Base-by-base conservation (phyloP, 345 rosid species). In the Durio zibethinus region DNA sequence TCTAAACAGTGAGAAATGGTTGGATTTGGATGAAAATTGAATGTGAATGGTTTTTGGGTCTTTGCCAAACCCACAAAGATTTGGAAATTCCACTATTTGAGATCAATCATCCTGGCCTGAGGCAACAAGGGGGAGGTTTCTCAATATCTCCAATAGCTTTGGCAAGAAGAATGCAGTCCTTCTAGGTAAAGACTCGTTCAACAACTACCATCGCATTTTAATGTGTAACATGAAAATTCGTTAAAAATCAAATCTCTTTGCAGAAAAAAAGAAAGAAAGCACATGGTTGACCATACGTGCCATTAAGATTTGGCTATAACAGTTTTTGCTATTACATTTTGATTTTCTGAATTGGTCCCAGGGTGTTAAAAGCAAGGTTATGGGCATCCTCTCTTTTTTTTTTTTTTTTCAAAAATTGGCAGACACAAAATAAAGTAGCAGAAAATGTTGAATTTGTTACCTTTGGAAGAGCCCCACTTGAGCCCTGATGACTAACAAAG, bases 21-120 rank as follows among this genome's bases (percentile, higher is more conserved):
- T 57, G 62, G 14, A 57, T 57, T n/a, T 8, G 43, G 15, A 43
- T 43, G 48, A 25, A 0, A 57, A 23, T 21, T 57, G 31, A 57
- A 25, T 57, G 1, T 53, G 31, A 57, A 23, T 57, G 10, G 62
- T 0, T 23, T 23, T 57, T 57, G 62, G 31, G 5, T 25, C 25
- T 57, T 57, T 53, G 57, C 31, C 62, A 57, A 57, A 57, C 62
- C 62, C 62, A 57, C 62, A 57, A 57, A 57, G 62, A 57, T 57
- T 25, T 10, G 33, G 62, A 23, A 57, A 10, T 57, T 23, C 62
- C 3, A 23, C 31, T 33, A 57, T 57, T 25, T 57, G 62, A 57
- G 33, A 10, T 57, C 7, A 14, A 57, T 23, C 14, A 12, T 10
- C 25, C 62, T 10, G 23, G 1, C 36, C 33, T 6, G 3, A 15